Evolutionary conservation across 2,329 filamentous ascomycete genomes (phyloP), one percentile per base, ranked within the genome.

Genomic region (Penicillium sumatraense): DNA sequence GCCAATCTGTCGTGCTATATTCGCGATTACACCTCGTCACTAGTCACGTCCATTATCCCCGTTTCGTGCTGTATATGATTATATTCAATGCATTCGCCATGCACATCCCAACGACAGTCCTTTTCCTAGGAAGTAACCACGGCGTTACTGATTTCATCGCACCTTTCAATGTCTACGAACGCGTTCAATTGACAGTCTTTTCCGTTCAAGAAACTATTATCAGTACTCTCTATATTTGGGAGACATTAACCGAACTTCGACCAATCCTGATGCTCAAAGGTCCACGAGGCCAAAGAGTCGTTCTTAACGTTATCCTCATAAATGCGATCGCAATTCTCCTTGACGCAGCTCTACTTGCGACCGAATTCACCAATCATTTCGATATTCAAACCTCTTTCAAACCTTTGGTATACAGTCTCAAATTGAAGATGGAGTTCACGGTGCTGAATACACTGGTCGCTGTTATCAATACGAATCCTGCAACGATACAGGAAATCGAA

Each of bases 141-240:
- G 58, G 58, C n/a, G 33, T 53, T 5, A 18, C 50, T 2, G 56
- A 59, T n/a, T 73, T 69, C 50, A 42, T 70, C 1, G 48, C 33
- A 2, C 65, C 62, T 10, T 74, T 74, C 62, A 68, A 72, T 36
- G 62, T 73, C 14, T 69, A 77, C 62, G 80, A 83, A 53, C 77
- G 78, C 56, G 65, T 82, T 3, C 79, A 83, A 57, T 74, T 82
- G 49, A 75, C 75, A 3, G 68, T 78, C 21, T 82, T 83, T 59
- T 80, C 78, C 35, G 33, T 80, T 4, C 80, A 83, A 57, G 80
- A 83, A 50, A 67, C 75, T 40, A 70, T 80, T 48, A 75, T 83
- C 46, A 80, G 78, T 3, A 67, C 68, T 4, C 65, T 82, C 10
- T 83, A 83, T 62, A 79, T 82, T 33, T 68, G 65, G 60, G 77